A percentile compares a stretch with the other conserved stretches of the same genome.
These are phyloP conservation scores for Eucalyptus erythrocorys DNA, from an alignment of 345 rosid genomes.

Conservation along the genomic window DNA sequence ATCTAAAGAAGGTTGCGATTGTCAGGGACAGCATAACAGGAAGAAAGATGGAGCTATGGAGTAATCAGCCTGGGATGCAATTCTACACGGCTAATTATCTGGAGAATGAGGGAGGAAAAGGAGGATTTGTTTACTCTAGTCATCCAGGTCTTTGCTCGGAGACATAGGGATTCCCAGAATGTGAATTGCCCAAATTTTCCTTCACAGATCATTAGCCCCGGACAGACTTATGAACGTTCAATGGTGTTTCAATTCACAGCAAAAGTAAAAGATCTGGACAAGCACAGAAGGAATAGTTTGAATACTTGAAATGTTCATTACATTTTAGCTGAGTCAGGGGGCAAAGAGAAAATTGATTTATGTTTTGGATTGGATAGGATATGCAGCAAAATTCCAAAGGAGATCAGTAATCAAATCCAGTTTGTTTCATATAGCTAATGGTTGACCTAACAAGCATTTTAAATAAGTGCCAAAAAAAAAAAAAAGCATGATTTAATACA, in stretches of 20 bases:
- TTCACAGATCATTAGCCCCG: constrained; percentile 40
- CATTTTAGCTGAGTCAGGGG: background rate
- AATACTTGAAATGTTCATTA: background rate
- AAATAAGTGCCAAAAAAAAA: background rate
- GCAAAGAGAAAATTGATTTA: background rate
- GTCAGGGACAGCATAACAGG: constrained; percentile 40
- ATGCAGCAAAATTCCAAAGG: background rate
- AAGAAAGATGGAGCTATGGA: constrained; percentile 62
- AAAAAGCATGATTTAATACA: background rate
- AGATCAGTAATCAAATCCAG: background rate
- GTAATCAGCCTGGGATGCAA: constrained; percentile 56
- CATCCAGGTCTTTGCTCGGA: constrained; percentile 52
- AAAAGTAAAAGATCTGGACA: background rate
- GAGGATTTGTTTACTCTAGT: constrained; percentile 19
- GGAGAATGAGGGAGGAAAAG: constrained; percentile 38
- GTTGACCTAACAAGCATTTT: background rate
- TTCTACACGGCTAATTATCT: constrained; percentile 50
- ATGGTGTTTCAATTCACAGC: constrained; percentile 65
- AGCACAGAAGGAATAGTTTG: background rate
- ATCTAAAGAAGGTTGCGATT: constrained; percentile 31
- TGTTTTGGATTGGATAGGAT: background rate
- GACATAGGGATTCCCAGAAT: constrained; percentile 75
- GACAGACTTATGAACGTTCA: constrained; percentile 35
- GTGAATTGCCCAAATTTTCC: constrained; percentile 66
- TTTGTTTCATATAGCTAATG: background rate